Evolutionary conservation across 2,329 filamentous ascomycete species (phyloP), one percentile per base, ranked within the genome.

Genomic region (Colletotrichum sp.): DNA sequence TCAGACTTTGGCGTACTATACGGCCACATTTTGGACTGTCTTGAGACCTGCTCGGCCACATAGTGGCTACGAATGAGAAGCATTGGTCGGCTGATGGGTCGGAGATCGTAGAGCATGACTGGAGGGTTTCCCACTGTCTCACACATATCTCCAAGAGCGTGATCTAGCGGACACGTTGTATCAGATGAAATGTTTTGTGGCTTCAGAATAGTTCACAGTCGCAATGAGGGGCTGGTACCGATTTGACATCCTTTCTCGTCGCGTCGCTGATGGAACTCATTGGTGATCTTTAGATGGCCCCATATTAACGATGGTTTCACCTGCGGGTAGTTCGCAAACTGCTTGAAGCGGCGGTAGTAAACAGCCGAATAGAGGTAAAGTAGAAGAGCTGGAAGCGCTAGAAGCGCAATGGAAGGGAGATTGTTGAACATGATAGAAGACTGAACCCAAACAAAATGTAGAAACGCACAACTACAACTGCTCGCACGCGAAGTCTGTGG

Each of bases 31-130:
- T 82, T 81, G 1, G 84, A 81, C 5, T 81, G 69, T n/a, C 78
- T 80, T 1, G 84, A 80, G 21, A 86, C 73, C 66, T 86, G 84
- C 76, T 87, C 86, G 13, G 86, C 85, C 9, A 86, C 72, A 5
- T 83, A 81, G 44, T 85, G 81, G 72, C 76, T 82, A 16, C 75
- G 71, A 10, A 87, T 68, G 24, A 86, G 26, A 12, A 82, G 75
- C 76, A 87, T 79, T 13, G 85, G 81, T 12, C 75, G 80, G 18
- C 69, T 78, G n/a, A 83, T 57, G 4, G 86, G 85, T 15, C 85
- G 81, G 7, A 84, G 72, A 59, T 87, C 85, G 15, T 85, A 24
- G 1, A 85, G 66, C 69, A 85, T 78, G 24, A 85, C 36, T 2
- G 84, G 80, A 7, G 85, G 85, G 10, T 80, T 81, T 1, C 82